Base-by-base conservation (phyloP, 2,329 filamentous ascomycete genomes). In the Talaromyces amestolkiae region DNA sequence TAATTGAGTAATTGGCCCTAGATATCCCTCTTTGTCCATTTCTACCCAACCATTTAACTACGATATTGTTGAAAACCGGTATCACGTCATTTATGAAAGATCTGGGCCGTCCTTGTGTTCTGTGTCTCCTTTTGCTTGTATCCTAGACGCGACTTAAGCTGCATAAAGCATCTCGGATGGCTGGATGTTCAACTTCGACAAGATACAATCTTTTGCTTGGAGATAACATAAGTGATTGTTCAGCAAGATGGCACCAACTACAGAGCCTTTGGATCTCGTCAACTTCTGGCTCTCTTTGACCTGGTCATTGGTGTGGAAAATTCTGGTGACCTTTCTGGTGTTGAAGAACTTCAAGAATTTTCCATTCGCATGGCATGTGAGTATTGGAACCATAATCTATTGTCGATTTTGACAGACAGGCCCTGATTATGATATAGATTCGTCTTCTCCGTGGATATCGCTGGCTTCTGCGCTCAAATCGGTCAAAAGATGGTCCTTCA, bases 331-430 rank as follows among this genome's bases (percentile, higher is more conserved):
- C 19, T 6, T 68, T 11, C 22, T 68, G 3, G 35, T 68, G 43
- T 41, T 68, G 10, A 60, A 33, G 17, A 68, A 68, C 35, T 65
- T 68, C 59, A 68, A 68, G n/a, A 62, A 35, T 41, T 54, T 68
- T 37, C 67, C 67, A 1, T 59, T 68, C n/a, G 54, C 65, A 61
- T 68, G 67, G 67, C 67, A 68, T 39, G 67, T 68, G 43, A 60
- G 67, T 68, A 33, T 19, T 56, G 11, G 24, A 10, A 5, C 24
- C n/a, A 58, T 33, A 8, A 1, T 2, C 15, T 45, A 10, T n/a
- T 1, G 4, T 2, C 13, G 6, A 19, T 7, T 31, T 45, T 9
- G 2, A 6, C 3, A 43, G 3, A 31, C 37, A 27, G 19, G 4
- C 31, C 31, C 45, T 58, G 27, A 63, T 35, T 2, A 22, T 9